Percentiles rank a stretch among this genome's conserved stretches.
Conservation (phyloP, 2,329 filamentous ascomycete genomes). For the Nemania abortiva region DNA sequence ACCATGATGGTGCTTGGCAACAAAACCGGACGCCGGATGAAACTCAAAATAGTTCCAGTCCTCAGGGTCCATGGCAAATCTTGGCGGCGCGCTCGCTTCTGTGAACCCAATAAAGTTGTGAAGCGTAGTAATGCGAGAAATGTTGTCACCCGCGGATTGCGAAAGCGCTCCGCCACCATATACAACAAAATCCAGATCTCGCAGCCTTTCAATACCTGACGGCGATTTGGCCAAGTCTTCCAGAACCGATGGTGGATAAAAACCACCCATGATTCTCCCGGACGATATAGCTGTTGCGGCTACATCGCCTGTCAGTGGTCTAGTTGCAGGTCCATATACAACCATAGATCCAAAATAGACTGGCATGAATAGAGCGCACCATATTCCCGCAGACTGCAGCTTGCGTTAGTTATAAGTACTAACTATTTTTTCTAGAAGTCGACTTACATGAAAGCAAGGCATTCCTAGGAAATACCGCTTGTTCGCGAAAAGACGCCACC, state of each 20-base stretch:
- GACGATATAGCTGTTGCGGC: not conserved
- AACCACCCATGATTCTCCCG: constrained; percentile 14
- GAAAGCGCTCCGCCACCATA: constrained; percentile 44
- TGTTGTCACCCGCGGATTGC: constrained; percentile 33
- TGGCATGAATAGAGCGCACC: constrained; percentile 17
- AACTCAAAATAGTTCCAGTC: constrained; percentile 43
- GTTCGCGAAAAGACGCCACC: constrained; percentile 25
- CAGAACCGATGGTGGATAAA: constrained; percentile 25
- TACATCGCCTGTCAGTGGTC: constrained; percentile 19
- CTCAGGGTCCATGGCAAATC: constrained; percentile 38
- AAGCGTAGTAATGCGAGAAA: constrained; percentile 42
- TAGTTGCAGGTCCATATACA: constrained; percentile 21
- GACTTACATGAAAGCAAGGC: constrained; percentile 22
- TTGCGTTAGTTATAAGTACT: not conserved
- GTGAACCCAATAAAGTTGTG: constrained; percentile 44
- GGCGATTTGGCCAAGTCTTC: constrained; percentile 21
- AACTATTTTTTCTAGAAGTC: not conserved
- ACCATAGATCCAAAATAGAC: constrained; percentile 21
- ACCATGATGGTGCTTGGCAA: constrained; percentile 39
- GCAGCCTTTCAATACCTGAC: constrained; percentile 32
- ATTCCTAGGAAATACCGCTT: constrained; percentile 22
- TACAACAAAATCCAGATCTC: constrained; percentile 39
- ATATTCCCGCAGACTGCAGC: constrained; percentile 17
- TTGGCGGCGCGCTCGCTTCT: constrained; percentile 39
- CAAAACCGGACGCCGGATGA: constrained; percentile 39